Evolutionary conservation across 2,329 filamentous ascomycete genomes (phyloP).

Genomic region (Claviceps sp.): DNA sequence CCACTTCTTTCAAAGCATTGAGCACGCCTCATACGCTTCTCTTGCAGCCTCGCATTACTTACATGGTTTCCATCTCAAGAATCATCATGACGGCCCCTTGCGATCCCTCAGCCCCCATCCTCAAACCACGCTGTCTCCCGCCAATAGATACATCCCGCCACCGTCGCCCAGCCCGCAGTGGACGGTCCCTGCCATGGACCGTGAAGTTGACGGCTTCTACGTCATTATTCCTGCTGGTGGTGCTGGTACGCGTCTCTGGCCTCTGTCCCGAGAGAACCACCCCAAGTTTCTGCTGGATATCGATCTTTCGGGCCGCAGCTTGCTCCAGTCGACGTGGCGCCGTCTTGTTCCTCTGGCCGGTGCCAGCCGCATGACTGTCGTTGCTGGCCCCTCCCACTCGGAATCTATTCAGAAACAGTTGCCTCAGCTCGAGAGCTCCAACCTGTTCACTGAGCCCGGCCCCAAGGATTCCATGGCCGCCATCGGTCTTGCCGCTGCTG

Average conservation of each 20-base stretch:
- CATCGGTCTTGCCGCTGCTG: slow-evolving; percentile 14
- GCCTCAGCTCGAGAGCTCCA: slow-evolving; percentile 10
- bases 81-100: slow-evolving; percentile 5
- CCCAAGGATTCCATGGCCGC: slow-evolving; percentile 16
- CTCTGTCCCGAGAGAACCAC: slow-evolving; percentile 15
- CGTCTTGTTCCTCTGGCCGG: slow-evolving; percentile 14
- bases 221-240: slow-evolving; percentile 15
- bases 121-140: slow-evolving; percentile 5
- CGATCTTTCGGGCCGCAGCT: slow-evolving; percentile 13
- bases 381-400: slow-evolving; percentile 13
- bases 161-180: slow-evolving; percentile 6
- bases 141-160: slow-evolving; percentile 7
- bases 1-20: background rate
- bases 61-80: background rate
- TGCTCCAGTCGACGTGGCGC: slow-evolving; percentile 15
- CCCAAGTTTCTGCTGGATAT: slow-evolving; percentile 16
- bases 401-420: slow-evolving; percentile 13
- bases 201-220: slow-evolving; percentile 15
- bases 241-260: slow-evolving; percentile 15
- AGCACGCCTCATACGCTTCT: background rate
- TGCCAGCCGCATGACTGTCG: slow-evolving; percentile 13
- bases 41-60: background rate
- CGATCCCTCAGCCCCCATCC: slow-evolving; percentile 8
- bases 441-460: slow-evolving; percentile 15
- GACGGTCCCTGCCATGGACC: slow-evolving; percentile 8